Evolutionary conservation across 306 rosid species (phyloP), one percentile per base, ranked within the genome.

Genomic region (Ziziphus jujuba): DNA sequence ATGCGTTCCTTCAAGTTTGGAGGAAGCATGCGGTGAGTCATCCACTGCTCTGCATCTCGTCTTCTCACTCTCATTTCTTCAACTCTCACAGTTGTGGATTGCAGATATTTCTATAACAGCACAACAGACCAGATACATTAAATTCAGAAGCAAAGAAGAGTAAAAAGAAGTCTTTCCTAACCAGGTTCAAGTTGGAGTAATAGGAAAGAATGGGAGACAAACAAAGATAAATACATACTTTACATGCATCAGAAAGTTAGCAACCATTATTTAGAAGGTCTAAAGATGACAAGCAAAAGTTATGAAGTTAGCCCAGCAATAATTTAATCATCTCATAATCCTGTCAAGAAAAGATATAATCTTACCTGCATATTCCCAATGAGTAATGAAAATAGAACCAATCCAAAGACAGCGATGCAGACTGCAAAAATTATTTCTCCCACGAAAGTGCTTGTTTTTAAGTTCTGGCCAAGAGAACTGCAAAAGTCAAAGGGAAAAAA

Each of bases 341-440:
- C 11, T 0, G n/a, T 47, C 19, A 58, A 21, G 31, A 59, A 40
- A 63, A 38, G 31, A 47, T 55, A 9, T 23, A 57, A 49, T 19
- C 54, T 79, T 76, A 89, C 98, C 98, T 89, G 98, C 92, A 92
- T 84, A 75, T 92, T 92, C 63, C 96, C 96, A 57, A 92, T 89
- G 61, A 92, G 98, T 10, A 78, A 66, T 2, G 96, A 67, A 73
- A 93, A 90, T 49, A 93, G 82, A 58, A 90, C 84, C 84, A 93
- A 79, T 60, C 98, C 97, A 28, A 68, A 69, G 59, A 90, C 65
- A 56, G 95, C 60, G 57, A 93, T 88, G 81, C 35, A 65, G 63
- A 88, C 75, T 15, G 93, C 96, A 77, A 90, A 84, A 47, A 61
- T 0, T 73, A 88, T 85, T 84, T 93, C 98, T 67, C 71, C 19